Evolutionary conservation across 345 rosid genomes (phyloP), one percentile per base, ranked within the genome.

Genomic region (Linum tenue): DNA sequence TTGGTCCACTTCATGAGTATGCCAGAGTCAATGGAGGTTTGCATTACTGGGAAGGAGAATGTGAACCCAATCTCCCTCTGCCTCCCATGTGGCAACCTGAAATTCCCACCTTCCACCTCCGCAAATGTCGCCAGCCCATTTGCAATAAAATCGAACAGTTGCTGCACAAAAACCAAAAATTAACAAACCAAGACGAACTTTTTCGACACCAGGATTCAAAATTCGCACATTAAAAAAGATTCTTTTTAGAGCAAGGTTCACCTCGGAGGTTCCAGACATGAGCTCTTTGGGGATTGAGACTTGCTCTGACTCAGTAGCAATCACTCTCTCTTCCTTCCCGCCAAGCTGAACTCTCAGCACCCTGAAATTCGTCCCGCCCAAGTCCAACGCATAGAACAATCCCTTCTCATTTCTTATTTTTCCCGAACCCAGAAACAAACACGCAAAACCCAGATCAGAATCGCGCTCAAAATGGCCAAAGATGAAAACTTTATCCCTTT

Each of bases 321-420:
- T 1, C 7, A 85, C 84, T 16, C 85, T 82, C 68, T 83, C 73
- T 62, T 84, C 79, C 60, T 76, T 82, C 9, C 96, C 96, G 39
- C 92, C 96, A 53, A 91, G 69, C 64, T 86, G 84, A 66, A 89
- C 92, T 10, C 96, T 84, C 73, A 83, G 69, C 56, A 84, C 90
- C 56, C 96, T 81, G 15, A 89, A 89, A 63, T 91, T 89, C 0
- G 98, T 89, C 63, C 96, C 98, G 0, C 98, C 98, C 17, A 91
- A 90, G 79, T 91, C 98, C 82, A 91, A 73, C 7, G 89, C 98
- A 79, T 86, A 91, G 74, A 85, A 89, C 87, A 86, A 76, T 3
- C 96, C 95, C 62, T 80, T 83, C 83, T 89, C 95, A 62, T 82
- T 80, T 84, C 98, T 89, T 71, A 42, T 22, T 22, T 22, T 22